These are phyloP conservation scores for Nigrospora osmanthi DNA, from an alignment of 2,329 filamentous ascomycete genomes.

Conservation along the genomic window DNA sequence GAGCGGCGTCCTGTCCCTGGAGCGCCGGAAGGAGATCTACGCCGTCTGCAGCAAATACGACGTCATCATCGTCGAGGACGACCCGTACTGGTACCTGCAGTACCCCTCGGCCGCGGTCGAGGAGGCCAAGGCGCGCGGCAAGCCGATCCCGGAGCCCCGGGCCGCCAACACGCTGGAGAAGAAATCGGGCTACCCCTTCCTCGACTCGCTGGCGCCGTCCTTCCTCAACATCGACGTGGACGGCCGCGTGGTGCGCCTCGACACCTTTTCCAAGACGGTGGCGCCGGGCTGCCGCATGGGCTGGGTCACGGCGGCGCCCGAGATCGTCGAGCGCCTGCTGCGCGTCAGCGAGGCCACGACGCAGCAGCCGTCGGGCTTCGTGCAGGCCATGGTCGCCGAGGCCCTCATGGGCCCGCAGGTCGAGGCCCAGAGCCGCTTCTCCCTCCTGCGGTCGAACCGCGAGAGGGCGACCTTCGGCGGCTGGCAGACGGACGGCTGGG, in stretches of 20 bases:
- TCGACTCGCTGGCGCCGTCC: slow-evolving; percentile 77
- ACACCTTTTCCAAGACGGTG: slow-evolving; percentile 91
- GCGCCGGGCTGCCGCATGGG: slow-evolving; percentile 85
- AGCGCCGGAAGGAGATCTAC: slow-evolving; percentile 73
- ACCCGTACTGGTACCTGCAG: slow-evolving; percentile 94
- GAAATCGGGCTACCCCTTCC: slow-evolving; percentile 63
- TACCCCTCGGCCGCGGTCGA: slow-evolving; percentile 61
- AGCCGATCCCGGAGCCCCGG: slow-evolving; percentile 23
- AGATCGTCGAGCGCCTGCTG: slow-evolving; percentile 62
- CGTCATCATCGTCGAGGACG: slow-evolving; percentile 86
- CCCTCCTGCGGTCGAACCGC: slow-evolving; percentile 34
- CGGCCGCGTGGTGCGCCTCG: slow-evolving; percentile 80
- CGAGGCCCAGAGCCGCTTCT: slow-evolving; percentile 33
- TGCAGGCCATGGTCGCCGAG: slow-evolving; percentile 74
- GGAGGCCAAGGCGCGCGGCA: slow-evolving; percentile 40
- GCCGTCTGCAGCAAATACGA: slow-evolving; percentile 75
- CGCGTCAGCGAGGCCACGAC: slow-evolving; percentile 73
- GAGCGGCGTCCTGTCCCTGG: slow-evolving; percentile 63
- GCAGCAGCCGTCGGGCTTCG: slow-evolving; percentile 82
- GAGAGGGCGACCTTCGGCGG: slow-evolving; percentile 42
- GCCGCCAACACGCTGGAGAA: slow-evolving; percentile 17
- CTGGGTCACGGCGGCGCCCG: slow-evolving; percentile 83
- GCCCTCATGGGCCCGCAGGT: slow-evolving; percentile 65
- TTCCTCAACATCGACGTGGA: slow-evolving; percentile 77
- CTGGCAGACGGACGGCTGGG: slow-evolving; percentile 81